A percentile compares a stretch with the other conserved stretches of the same genome.
These are phyloP conservation scores for Aaosphaeria arxii DNA, from an alignment of 2,329 filamentous ascomycete genomes.

Conservation along the genomic window DNA sequence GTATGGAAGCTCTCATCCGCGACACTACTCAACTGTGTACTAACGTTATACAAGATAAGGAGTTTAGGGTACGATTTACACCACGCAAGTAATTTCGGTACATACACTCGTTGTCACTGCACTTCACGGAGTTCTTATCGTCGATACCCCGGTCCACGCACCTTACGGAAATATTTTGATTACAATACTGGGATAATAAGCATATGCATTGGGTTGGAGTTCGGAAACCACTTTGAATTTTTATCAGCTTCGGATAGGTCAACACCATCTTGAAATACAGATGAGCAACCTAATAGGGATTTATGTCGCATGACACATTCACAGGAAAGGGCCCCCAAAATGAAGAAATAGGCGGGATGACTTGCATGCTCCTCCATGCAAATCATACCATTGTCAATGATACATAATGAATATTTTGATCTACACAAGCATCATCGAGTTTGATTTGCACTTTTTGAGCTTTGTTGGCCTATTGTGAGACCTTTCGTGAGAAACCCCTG, in stretches of 20 bases:
- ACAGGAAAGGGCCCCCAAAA: too few species aligned
- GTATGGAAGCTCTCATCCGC: conserved; percentile 24
- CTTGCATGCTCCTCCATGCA: too few species aligned
- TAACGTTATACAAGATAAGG: conserved; percentile 38
- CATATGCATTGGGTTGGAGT: conserved; percentile 35
- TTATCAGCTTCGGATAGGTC: conserved; percentile 3
- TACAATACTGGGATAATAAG: conserved; percentile 16
- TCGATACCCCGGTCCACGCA: conserved; percentile 32
- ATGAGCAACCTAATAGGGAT: too few species aligned
- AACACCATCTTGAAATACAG: neutral
- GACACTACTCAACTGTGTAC: neutral
- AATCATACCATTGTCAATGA: too few species aligned
- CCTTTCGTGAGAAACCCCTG: too few species aligned
- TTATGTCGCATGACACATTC: too few species aligned
- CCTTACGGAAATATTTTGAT: neutral
- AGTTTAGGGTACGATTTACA: conserved; percentile 45
- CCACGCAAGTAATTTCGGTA: conserved; percentile 29
- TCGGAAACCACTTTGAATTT: conserved; percentile 7
- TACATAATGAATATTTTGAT: too few species aligned
- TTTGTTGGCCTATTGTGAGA: too few species aligned
- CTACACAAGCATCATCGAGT: too few species aligned
- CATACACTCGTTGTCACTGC: conserved; percentile 15
- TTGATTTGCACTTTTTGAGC: too few species aligned
- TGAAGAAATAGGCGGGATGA: too few species aligned
- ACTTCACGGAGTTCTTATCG: conserved; percentile 25